Conservation (phyloP, 345 rosid genomes). For the Melaleuca alternifolia region DNA sequence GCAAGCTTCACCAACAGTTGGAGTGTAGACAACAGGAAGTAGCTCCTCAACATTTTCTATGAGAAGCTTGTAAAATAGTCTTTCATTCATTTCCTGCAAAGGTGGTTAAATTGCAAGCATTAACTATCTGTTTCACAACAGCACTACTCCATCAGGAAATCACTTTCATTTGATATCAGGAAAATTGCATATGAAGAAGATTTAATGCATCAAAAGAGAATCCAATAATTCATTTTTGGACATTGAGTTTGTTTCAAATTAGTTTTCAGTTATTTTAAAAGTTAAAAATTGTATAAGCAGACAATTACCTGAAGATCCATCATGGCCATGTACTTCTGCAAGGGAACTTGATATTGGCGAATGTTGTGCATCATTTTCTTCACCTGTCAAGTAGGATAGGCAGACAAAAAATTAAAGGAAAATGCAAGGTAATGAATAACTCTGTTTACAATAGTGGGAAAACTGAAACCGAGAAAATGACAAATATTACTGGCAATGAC, state of each 20-base stretch:
- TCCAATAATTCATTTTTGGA: background rate
- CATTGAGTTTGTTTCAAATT: background rate
- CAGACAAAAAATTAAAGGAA: background rate
- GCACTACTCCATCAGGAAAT: background rate
- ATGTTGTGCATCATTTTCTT: constrained; percentile 81
- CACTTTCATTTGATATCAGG: background rate
- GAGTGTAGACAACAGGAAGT: constrained; percentile 91
- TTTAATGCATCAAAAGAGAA: background rate
- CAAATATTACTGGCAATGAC: background rate
- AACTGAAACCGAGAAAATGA: background rate
- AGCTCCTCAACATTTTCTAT: constrained; percentile 88
- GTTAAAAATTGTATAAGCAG: background rate
- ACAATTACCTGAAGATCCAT: constrained; percentile 84
- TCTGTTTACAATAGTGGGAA: background rate
- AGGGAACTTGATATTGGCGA: constrained; percentile 81
- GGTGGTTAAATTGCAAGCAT: background rate
- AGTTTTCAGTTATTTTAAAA: background rate
- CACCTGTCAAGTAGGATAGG: constrained; percentile 32
- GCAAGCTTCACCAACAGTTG: constrained; percentile 98
- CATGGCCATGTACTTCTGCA: constrained; percentile 94
- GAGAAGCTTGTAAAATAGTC: constrained; percentile 84
- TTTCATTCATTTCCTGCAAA: constrained; percentile 78
- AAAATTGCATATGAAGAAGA: background rate
- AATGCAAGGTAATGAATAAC: background rate
- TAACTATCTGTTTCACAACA: background rate